Percentiles rank a stretch among this genome's conserved stretches.
Evolutionary conservation across 202 grass and related monocot genomes (phyloP).

Genomic region (Sporobolus alterniflorus): DNA sequence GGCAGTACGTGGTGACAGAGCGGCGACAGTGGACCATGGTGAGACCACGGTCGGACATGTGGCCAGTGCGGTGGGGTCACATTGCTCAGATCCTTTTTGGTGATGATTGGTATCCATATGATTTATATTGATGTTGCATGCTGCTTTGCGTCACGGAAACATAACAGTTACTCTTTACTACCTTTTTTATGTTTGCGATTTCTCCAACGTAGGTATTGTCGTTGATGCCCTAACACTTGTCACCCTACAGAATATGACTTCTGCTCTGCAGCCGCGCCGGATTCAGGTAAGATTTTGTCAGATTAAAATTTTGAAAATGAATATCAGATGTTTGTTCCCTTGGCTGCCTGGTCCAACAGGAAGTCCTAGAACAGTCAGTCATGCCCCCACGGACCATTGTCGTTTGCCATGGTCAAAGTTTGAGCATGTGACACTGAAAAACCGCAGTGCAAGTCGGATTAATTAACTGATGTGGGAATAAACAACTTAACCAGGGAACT

Average conservation of each 20-base stretch:
- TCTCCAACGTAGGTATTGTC: slow-evolving; percentile 27
- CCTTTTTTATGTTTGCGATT: background rate
- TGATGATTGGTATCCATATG: too few species aligned
- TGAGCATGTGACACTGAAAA: background rate
- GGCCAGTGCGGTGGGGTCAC: too few species aligned
- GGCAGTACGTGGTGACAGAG: too few species aligned
- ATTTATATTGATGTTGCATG: too few species aligned
- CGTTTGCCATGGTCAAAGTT: background rate
- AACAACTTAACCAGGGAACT: too few species aligned
- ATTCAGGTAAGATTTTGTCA: slow-evolving; percentile 43
- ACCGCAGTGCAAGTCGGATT: background rate
- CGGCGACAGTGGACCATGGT: too few species aligned
- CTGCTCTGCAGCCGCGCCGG: slow-evolving; percentile 59
- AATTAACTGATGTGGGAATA: background rate
- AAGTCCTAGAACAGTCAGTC: too few species aligned
- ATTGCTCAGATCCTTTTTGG: too few species aligned
- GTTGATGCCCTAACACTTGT: slow-evolving; percentile 64
- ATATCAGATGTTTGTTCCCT: background rate
- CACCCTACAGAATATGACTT: slow-evolving; percentile 60
- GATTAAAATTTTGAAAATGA: background rate
- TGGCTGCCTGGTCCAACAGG: background rate
- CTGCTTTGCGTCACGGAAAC: too few species aligned
- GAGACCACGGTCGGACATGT: too few species aligned
- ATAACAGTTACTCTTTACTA: background rate
- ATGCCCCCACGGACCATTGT: background rate